A percentile compares a stretch with the other conserved stretches of the same genome.
phyloP scores from a whole-genome alignment of 2,329 filamentous ascomycete genomes.

The Ceratocystis ficicola region DNA sequence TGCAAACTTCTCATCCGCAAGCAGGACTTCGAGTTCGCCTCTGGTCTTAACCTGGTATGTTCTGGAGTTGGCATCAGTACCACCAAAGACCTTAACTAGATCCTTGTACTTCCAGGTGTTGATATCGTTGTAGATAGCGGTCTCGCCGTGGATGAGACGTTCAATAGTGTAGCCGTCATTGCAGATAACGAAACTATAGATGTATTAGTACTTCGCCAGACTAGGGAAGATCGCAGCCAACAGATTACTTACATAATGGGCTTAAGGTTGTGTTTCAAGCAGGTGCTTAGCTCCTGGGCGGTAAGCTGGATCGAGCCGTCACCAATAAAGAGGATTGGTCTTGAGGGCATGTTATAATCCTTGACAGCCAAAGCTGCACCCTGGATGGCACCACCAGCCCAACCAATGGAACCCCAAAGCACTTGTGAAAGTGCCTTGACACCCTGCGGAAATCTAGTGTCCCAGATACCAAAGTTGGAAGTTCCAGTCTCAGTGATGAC shows the following conservation, averaged over 20 bases:
- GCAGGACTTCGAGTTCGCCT: slow-evolving; percentile 52
- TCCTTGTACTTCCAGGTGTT: slow-evolving; percentile 61
- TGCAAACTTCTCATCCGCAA: slow-evolving; percentile 52
- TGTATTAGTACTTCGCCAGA: slow-evolving; percentile 23
- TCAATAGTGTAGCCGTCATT: slow-evolving; percentile 87
- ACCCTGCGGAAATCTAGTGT: slow-evolving; percentile 63
- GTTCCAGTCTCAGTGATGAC: slow-evolving; percentile 82
- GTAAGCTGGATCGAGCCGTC: slow-evolving; percentile 81
- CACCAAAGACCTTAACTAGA: slow-evolving; percentile 56
- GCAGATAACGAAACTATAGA: slow-evolving; percentile 61
- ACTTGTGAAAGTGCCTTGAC: slow-evolving; percentile 73
- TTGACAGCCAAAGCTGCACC: slow-evolving; percentile 62
- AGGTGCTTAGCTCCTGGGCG: slow-evolving; percentile 71
- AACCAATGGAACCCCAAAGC: slow-evolving; percentile 56
- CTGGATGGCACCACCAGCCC: slow-evolving; percentile 47
- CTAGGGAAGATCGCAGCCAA: neutral
- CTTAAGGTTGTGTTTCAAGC: slow-evolving; percentile 61
- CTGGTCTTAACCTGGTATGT: slow-evolving; percentile 59
- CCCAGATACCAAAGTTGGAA: slow-evolving; percentile 77
- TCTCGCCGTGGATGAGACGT: slow-evolving; percentile 73
- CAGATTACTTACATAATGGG: slow-evolving; percentile 56
- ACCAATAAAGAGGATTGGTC: slow-evolving; percentile 77
- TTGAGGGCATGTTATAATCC: slow-evolving; percentile 45
- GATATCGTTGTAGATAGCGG: slow-evolving; percentile 71
- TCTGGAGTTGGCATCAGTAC: slow-evolving; percentile 40